Evolutionary conservation across 2,329 filamentous ascomycete species (phyloP), one percentile per base, ranked within the genome.

Genomic region (Aspergillus sergii): DNA sequence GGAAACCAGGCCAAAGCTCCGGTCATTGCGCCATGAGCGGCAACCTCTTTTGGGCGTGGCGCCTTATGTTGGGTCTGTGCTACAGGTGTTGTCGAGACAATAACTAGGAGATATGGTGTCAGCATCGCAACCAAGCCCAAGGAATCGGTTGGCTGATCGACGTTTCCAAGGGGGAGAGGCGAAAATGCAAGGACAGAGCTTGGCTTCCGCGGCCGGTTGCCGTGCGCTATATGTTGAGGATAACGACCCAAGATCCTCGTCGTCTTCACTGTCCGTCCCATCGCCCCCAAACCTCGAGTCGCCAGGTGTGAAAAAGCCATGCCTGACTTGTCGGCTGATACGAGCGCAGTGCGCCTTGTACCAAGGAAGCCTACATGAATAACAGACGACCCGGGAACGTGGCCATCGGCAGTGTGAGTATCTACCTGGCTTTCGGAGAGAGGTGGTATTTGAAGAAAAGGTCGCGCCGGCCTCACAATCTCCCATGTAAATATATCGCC

Each of bases 241-340:
- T 99, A 99, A 58, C 95, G 88, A 8, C 96, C 95, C 7, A 99
- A 81, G 64, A 99, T 94, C 64, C 96, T 87, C 2, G 91, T 94
- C 0, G 93, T 96, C 79, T 93, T 97, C 54, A 99, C 91, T 0
- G 88, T 90, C 62, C 95, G 87, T 7, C 91, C 93, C 26, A 99
- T 85, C 28, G 93, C 86, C 4, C 95, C 95, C 43, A 96, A 90
- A 1, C 95, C 96, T 71, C 96, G 86, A 11, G 93, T 96, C 11
- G 95, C 96, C 11, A 99, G 85, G 78, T 99, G 96, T 3, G 95
- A 97, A 76, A 99, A 99, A 0, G 95, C 94, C 96, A 99, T 99
- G 23, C 96, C 95, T 56, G 88, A 88, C 72, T 96, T 92, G 78
- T 99, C 94, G 2, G 95, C 95, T 4, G 95, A 99, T 12, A 98